Evolutionary conservation across 2,329 filamentous ascomycete genomes (phyloP).

Genomic region (Elsinoe perseae): DNA sequence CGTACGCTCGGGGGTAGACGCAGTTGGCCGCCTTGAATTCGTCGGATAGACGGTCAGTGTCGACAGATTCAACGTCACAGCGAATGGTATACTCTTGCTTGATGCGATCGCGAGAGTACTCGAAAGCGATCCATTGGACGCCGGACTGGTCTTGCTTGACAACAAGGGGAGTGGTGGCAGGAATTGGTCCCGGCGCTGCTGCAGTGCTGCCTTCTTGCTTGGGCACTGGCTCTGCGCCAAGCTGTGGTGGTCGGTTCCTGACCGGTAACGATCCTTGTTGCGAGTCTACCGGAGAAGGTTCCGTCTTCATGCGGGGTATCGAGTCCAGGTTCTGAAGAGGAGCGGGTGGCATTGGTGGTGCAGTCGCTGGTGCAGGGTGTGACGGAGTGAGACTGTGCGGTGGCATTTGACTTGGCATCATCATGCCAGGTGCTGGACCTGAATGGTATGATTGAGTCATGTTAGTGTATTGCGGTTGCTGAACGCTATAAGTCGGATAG

Average conservation of each 20-base stretch:
- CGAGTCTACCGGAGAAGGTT: constrained; percentile 6
- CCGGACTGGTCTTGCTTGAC: constrained; percentile 93
- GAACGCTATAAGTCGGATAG: constrained; percentile 4
- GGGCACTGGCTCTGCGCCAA: background rate
- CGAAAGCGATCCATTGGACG: constrained; percentile 97
- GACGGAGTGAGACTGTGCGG: background rate
- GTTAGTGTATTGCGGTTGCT: background rate
- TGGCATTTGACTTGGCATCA: constrained; percentile 8
- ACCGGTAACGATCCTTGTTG: constrained; percentile 5
- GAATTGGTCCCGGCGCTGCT: constrained; percentile 89
- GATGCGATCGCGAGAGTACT: constrained; percentile 91
- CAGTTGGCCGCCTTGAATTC: constrained; percentile 99
- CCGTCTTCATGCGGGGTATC: constrained; percentile 2
- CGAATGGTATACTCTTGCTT: constrained; percentile 99
- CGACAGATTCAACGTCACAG: constrained; percentile 94
- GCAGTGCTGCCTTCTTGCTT: constrained; percentile 3
- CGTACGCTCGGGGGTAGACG: constrained; percentile 92
- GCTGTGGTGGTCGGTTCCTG: constrained; percentile 11
- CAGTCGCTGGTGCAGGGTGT: background rate
- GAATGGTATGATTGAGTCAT: background rate
- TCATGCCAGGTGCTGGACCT: background rate
- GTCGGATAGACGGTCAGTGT: constrained; percentile 70
- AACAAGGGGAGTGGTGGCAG: constrained; percentile 88
- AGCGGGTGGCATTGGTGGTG: constrained; percentile 1
- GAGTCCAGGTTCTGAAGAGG: background rate